Percentiles rank a stretch among this genome's conserved stretches.
Evolutionary conservation across 1,284 basidiomycete genomes (phyloP).

Genomic region (Malassezia caprae): DNA sequence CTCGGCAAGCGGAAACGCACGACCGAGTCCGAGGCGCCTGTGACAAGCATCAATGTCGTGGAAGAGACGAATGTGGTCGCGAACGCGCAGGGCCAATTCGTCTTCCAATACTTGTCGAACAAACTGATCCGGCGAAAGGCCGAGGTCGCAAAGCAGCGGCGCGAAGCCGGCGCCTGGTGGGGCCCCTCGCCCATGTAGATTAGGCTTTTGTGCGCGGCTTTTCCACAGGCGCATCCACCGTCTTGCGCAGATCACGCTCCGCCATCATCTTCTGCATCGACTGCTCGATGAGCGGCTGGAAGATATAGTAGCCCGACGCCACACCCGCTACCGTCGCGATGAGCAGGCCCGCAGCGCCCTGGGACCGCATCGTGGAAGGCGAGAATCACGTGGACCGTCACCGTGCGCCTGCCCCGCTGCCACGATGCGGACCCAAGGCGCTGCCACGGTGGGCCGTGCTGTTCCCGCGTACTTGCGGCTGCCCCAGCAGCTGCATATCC

Average conservation of each 20-base stretch:
- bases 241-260: background rate
- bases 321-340: constrained; percentile 11
- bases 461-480: background rate
- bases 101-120: constrained; percentile 38
- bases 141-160: constrained; percentile 24
- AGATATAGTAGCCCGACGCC: constrained; percentile 17
- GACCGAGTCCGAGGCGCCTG: background rate
- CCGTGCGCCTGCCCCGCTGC: background rate
- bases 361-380: background rate
- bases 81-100: constrained; percentile 23
- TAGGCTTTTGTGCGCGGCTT: background rate
- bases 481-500: background rate
- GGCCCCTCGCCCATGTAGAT: constrained; percentile 20
- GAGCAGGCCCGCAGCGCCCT: background rate
- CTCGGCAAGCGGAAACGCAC: constrained; percentile 3
- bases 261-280: background rate
- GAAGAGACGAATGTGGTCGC: constrained; percentile 24
- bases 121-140: constrained; percentile 36
- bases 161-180: constrained; percentile 34
- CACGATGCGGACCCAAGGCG: too few species aligned
- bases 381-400: background rate
- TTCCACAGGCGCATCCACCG: background rate
- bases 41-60: constrained; percentile 5
- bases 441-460: background rate
- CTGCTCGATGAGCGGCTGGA: constrained; percentile 10